Conservation (phyloP, 1,284 basidiomycete species). For the Ustilago vetiveriae region DNA sequence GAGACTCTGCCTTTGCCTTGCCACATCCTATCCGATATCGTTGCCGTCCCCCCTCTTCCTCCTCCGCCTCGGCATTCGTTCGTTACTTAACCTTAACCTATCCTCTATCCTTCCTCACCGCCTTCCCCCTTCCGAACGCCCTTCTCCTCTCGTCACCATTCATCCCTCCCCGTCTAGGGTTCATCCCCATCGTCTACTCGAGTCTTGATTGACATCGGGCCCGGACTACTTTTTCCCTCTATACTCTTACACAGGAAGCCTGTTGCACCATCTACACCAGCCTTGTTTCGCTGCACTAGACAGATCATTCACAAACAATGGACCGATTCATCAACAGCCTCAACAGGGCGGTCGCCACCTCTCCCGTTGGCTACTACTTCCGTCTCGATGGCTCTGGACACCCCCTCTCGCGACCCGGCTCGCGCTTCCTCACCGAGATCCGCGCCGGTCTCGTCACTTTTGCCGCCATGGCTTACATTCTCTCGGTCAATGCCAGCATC, state of each 20-base stretch:
- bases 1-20: slow-evolving; percentile 1
- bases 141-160: slow-evolving; percentile 2
- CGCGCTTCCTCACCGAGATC: slow-evolving; percentile 72
- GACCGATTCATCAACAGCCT: slow-evolving; percentile 40
- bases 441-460: slow-evolving; percentile 65
- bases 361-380: slow-evolving; percentile 81
- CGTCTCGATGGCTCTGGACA: slow-evolving; percentile 83
- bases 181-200: slow-evolving; percentile 8
- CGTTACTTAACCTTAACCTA: slow-evolving; percentile 3
- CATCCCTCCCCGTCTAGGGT: background rate
- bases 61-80: background rate
- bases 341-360: slow-evolving; percentile 73
- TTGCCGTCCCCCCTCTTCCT: too few species aligned
- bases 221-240: too few species aligned
- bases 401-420: slow-evolving; percentile 77
- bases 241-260: too few species aligned
- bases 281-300: background rate
- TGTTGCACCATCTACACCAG: too few species aligned
- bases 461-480: slow-evolving; percentile 70
- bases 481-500: slow-evolving; percentile 74
- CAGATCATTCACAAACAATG: slow-evolving; percentile 13
- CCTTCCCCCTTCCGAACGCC: background rate
- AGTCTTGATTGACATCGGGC: slow-evolving; percentile 38
- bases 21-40: background rate
- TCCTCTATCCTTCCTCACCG: background rate